Evolutionary conservation across 148 eudicot species (phyloP).

Genomic region (Cornus controversa): DNA sequence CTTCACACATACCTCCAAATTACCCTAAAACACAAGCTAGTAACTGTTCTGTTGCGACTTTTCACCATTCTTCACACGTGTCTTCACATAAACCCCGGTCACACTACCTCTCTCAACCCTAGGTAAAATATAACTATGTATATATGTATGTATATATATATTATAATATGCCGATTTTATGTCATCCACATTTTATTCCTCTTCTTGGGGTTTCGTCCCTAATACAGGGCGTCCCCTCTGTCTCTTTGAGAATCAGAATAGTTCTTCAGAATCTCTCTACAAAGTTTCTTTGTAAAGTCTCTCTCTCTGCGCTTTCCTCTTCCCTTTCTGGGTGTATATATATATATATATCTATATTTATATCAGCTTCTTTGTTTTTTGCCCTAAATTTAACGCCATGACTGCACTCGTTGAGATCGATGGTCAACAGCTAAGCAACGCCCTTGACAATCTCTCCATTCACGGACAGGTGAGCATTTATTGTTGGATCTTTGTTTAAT

Average conservation of each 20-base stretch:
- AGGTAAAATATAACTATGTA: too few species aligned
- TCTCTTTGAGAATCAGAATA: conserved; percentile 19
- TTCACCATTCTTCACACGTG: too few species aligned
- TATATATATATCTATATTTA: neutral
- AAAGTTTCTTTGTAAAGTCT: neutral
- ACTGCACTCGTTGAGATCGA: conserved; percentile 26
- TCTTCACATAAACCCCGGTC: too few species aligned
- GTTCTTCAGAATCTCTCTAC: conserved; percentile 19
- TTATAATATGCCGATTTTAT: too few species aligned
- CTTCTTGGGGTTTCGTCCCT: neutral
- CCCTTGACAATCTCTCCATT: conserved; percentile 21
- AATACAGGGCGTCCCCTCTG: neutral
- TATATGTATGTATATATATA: too few species aligned
- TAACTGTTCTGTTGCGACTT: too few species aligned
- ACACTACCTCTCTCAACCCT: too few species aligned
- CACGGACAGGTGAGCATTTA: conserved; percentile 4
- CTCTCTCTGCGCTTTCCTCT: neutral
- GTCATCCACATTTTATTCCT: neutral
- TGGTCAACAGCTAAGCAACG: conserved; percentile 9
- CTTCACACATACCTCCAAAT: too few species aligned
- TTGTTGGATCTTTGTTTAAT: neutral
- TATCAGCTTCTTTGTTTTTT: neutral
- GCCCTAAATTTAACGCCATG: conserved; percentile 10
- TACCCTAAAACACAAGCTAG: too few species aligned
- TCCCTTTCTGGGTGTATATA: neutral